Conservation (phyloP, 306 rosid genomes). For the Cercis canadensis region DNA sequence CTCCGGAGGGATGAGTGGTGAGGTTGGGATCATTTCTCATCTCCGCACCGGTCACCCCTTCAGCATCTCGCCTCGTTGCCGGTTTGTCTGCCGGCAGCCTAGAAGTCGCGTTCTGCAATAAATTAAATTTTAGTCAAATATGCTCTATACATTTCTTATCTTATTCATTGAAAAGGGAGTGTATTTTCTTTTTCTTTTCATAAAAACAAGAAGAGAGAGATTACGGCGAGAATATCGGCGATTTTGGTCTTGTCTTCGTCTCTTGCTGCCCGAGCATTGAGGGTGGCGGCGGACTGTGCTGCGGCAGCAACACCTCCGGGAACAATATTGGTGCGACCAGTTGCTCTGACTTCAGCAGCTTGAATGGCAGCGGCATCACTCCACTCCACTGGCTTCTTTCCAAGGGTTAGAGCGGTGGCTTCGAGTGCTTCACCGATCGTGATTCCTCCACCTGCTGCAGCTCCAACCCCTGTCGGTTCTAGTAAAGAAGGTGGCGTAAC, state of each 20-base stretch:
- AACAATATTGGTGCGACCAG: slow-evolving; percentile 60
- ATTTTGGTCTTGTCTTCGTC: slow-evolving; percentile 68
- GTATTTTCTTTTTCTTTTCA: too few relatives aligned
- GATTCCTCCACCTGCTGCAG: slow-evolving; percentile 42
- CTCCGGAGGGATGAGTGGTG: slow-evolving; percentile 69
- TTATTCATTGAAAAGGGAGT: too few relatives aligned
- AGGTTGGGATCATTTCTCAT: slow-evolving; percentile 73
- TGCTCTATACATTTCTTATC: too few relatives aligned
- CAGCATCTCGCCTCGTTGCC: slow-evolving; percentile 66
- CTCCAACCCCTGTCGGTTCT: slow-evolving; percentile 24
- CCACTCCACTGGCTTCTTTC: slow-evolving; percentile 63
- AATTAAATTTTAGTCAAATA: neutral
- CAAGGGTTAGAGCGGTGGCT: slow-evolving; percentile 60
- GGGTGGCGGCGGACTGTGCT: slow-evolving; percentile 75
- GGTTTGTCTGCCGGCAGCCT: slow-evolving; percentile 63
- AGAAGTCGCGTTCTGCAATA: slow-evolving; percentile 54
- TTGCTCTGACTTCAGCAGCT: slow-evolving; percentile 79
- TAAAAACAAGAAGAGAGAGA: neutral
- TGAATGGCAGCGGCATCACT: slow-evolving; percentile 81
- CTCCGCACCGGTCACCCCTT: slow-evolving; percentile 70
- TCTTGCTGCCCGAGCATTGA: slow-evolving; percentile 53
- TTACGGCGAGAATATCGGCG: slow-evolving; percentile 59
- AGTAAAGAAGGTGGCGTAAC: slow-evolving; percentile 32
- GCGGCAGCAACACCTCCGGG: slow-evolving; percentile 75
- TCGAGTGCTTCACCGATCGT: slow-evolving; percentile 84